Base-by-base conservation (phyloP, 805 yeast species). In the Saccharomycopsis fibuligera region DNA sequence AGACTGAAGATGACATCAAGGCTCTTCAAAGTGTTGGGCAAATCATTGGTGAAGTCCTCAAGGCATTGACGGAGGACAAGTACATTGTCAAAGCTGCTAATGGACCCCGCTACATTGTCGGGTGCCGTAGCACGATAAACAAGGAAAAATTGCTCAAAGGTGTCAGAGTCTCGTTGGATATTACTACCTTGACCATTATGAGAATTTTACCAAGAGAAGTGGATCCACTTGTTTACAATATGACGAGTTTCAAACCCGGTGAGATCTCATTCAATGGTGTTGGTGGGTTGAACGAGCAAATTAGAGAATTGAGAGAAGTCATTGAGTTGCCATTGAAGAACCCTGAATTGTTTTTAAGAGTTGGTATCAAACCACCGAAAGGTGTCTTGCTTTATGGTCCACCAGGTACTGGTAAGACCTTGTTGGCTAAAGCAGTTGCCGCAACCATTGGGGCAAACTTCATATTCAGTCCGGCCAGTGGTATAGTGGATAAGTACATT, bases 231-330 rank as follows among this genome's bases (percentile, higher is more conserved):
- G 98, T 93, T 55, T 93, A 93, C 67, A 93, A 91, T 68, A 93
- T 93, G 99, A 90, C 99, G 4, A 83, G 95, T 2, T 87, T 93
- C 62, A 96, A 90, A 65, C 96, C 96, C n/a, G 98, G 96, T 54
- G 97, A 89, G 60, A 82, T 91, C 54, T 84, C 96, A 19, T 93
- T 93, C 67, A 83, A 83, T 51, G 93, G 95, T 31, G 89, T 93
- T 62, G 99, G 99, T 74, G 99, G 99, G 53, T 76, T 93, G 56
- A 83, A 82, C 43, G 98, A 93, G 58, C 99, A 93, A 68, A 89
- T 93, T 58, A 77, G 98, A 60, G 98, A 93, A 69, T 76, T 93
- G 58, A 81, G 99, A 66, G 99, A 93, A 70, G 99, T 93, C 49
- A 93, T 93, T 64, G 99, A 93, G 68, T 73, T 93, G 60, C 99